Evolutionary conservation across 176 grass and related monocot species (phyloP), one percentile per base, ranked within the genome.

Genomic region (Triticum monococcum): DNA sequence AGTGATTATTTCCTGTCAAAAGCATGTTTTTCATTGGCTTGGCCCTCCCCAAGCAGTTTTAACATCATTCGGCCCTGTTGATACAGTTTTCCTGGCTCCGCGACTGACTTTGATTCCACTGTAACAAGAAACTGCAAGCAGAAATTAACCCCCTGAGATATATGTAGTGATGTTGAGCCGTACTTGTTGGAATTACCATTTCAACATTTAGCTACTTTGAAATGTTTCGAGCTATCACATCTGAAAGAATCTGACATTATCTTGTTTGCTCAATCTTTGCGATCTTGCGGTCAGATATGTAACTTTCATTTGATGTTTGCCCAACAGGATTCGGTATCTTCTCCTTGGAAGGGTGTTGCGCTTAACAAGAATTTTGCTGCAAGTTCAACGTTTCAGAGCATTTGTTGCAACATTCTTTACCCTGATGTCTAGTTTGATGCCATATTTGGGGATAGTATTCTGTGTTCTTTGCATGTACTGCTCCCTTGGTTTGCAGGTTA

Each of bases 271-370:
- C n/a, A 50, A 24, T 75, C 23, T 11, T 89, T 66, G 59, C 20
- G 80, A 63, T 84, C 62, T 48, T 68, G 12, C 8, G 59, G 23
- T 45, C 26, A 63, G 66, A 70, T 77, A 66, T 88, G 20, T 78
- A 40, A 84, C 54, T 64, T 84, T 36, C 60, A 4, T 88, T 62
- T 79, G 20, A 38, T 87, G 63, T 86, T 90, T 59, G 14, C 16
- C 5, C 22, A 68, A 85, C 92, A 98, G 96, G 96, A 98, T 98
- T 85, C 96, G 96, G 11, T 98, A 96, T 84, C 96, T 98, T 96
- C 85, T 98, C 70, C 89, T 98, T 86, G 96, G 92, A 86, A 92
- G 96, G 85, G 91, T 98, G 92, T 85, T 98, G 82, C 92, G 96
- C 48, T 87, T 98, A 74, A 92, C 93, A 66, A 96, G 96, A 89